Evolutionary conservation across 73 alveolate genomes (phyloP), one percentile per base, ranked within the genome.

Genomic region (Tetrahymena borealis): DNA sequence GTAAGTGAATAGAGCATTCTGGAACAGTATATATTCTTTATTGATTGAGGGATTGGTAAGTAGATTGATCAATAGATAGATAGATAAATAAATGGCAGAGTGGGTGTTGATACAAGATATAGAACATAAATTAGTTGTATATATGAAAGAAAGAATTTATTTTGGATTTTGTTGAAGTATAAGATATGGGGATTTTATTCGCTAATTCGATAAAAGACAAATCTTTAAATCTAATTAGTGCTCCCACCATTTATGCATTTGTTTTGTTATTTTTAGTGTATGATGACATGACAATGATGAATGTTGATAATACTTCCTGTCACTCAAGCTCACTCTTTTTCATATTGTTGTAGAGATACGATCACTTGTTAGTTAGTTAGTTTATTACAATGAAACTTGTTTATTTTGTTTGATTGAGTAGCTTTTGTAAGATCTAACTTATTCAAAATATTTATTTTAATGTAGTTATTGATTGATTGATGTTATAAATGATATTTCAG

Each of bases 271-370:
- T n/a, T n/a, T n/a, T n/a, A n/a, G n/a, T n/a, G n/a, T n/a, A n/a
- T n/a, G n/a, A n/a, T n/a, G n/a, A n/a, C n/a, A n/a, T n/a, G n/a
- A n/a, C n/a, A 60, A 60, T 20, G 85, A 60, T 60, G 28, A 60
- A 60, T 60, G n/a, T 60, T 24, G 85, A 24, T 28, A 60, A 60
- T 60, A 60, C 85, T 60, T 60, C 85, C 2, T 60, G 85, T 60
- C 85, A 60, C 85, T 60, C 85, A 60, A 60, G 85, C 85, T 60
- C 85, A 60, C 85, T 60, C 85, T 60, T 32, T 35, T 60, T 60
- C 85, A 60, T 60, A 60, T 60, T 24, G 16, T 41, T 41, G 78
- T 60, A n/a, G n/a, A n/a, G n/a, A n/a, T n/a, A n/a, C n/a, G n/a
- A n/a, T 60, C 28, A 35, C 85, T 60, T 60, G 28, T 60, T 60